phyloP scores from a whole-genome alignment of 768 basidiomycete genomes.

The Daedaleopsis nitida region DNA sequence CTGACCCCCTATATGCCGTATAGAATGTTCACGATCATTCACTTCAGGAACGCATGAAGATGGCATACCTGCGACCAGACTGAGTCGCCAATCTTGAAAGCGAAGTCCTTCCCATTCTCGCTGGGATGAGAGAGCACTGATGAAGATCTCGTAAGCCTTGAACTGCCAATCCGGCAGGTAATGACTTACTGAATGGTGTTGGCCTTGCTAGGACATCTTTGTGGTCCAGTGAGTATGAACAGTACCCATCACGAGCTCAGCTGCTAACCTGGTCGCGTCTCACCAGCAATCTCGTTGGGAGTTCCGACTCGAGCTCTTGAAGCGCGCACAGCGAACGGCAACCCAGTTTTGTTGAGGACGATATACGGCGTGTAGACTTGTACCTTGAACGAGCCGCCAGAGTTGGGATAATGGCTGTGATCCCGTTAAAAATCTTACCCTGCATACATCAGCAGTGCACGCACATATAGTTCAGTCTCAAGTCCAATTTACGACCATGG shows the following conservation, averaged over 20 bases:
- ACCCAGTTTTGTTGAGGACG: conserved; percentile 88
- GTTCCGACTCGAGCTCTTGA: conserved; percentile 61
- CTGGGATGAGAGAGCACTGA: conserved; percentile 86
- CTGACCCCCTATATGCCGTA: conserved; percentile 61
- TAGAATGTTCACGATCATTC: neutral
- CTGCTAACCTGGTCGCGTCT: conserved; percentile 56
- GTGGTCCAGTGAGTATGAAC: neutral
- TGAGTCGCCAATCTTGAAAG: conserved; percentile 80
- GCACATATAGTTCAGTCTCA: conserved; percentile 89
- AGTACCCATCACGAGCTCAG: neutral
- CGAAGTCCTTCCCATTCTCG: conserved; percentile 80
- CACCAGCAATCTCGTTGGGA: conserved; percentile 84
- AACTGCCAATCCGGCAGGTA: neutral
- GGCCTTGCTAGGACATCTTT: conserved; percentile 53
- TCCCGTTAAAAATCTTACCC: neutral
- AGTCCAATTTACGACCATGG: conserved; percentile 71
- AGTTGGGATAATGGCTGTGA: conserved; percentile 75
- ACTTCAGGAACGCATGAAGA: neutral
- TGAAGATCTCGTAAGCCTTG: neutral
- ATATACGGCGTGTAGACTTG: conserved; percentile 93
- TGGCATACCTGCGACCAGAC: conserved; percentile 71
- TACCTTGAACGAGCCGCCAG: conserved; percentile 94
- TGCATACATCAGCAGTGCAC: conserved; percentile 31
- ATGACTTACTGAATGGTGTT: conserved; percentile 77
- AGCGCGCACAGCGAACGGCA: conserved; percentile 77